Base-by-base conservation (phyloP, 2,329 filamentous ascomycete species). In the Arachnomyces sp. region DNA sequence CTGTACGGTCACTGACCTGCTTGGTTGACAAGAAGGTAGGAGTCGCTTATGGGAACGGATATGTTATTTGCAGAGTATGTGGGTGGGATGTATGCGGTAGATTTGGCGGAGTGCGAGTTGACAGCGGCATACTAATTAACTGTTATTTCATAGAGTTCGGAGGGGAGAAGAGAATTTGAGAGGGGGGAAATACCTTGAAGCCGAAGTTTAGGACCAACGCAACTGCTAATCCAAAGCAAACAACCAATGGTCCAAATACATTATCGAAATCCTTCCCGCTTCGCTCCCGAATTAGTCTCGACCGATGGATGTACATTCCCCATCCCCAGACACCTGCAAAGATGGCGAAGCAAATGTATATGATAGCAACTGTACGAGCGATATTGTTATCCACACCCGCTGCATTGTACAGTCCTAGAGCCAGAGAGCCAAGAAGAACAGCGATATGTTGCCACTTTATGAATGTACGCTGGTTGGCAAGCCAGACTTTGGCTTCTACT, bases 361-460 rank as follows among this genome's bases (percentile, higher is more conserved):
- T 78, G 14, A 92, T 71, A n/a, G 88, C 89, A 56, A 96, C 78
- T 29, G 71, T 69, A 52, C 85, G 75, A 0, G 87, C 88, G 25
- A 95, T 63, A n/a, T 71, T 70, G 61, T 93, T 86, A 42, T 71
- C 55, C 51, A 81, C 70, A 5, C 86, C 85, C 0, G 89, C 89
- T 0, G 90, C 87, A 52, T 94, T 90, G 67, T 90, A 95, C 18
- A 98, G 69, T 15, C 83, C 86, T 9, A 98, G 69, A 0, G 86
- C 86, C 21, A 98, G 67, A 15, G 82, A 81, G 29, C 88, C 89
- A 16, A 98, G 79, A 11, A 98, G 73, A 36, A 98, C 79, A 46
- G 80, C 83, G 55, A 98, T 88, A 62, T 96, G 89, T 69, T 96
- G 86, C 92, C 92, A 98, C 65, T 95, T 96, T 63, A 98, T 82